These are phyloP conservation scores for Uncinocarpus reesii DNA, from an alignment of 2,329 filamentous ascomycete genomes.

Conservation along the genomic window DNA sequence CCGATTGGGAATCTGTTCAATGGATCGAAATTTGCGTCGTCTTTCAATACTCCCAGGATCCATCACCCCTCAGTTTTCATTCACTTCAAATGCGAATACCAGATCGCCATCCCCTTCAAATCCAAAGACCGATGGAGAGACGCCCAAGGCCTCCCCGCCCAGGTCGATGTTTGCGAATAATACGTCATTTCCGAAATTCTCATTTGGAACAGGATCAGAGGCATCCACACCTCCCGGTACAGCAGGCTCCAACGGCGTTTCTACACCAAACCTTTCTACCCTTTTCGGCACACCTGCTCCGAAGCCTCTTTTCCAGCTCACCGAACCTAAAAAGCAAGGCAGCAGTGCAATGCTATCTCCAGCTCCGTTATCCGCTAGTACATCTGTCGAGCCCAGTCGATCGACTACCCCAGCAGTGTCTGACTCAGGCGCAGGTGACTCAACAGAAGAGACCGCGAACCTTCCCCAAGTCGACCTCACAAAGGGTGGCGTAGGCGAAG, in stretches of 20 bases:
- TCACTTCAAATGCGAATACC: slow-evolving; percentile 15
- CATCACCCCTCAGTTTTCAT: slow-evolving; percentile 21
- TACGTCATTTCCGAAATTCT: slow-evolving; percentile 2
- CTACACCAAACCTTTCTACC: slow-evolving; percentile 8
- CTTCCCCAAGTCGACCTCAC: slow-evolving; percentile 63
- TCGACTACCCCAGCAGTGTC: slow-evolving; percentile 39
- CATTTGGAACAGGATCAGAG: slow-evolving; percentile 1
- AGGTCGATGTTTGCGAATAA: slow-evolving; percentile 2
- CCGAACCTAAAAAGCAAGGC: background rate
- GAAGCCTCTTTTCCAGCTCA: background rate
- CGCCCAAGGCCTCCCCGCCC: slow-evolving; percentile 7
- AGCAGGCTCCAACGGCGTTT: slow-evolving; percentile 2
- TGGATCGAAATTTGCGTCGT: slow-evolving; percentile 22
- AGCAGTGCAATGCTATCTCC: slow-evolving; percentile 4
- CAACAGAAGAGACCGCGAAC: slow-evolving; percentile 44
- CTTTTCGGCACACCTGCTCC: slow-evolving; percentile 9
- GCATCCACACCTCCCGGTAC: slow-evolving; percentile 7
- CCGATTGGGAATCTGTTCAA: slow-evolving; percentile 20
- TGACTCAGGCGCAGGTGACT: slow-evolving; percentile 33
- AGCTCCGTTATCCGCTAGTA: slow-evolving; percentile 22
- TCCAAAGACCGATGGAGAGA: slow-evolving; percentile 5
- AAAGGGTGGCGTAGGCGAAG: slow-evolving; percentile 56
- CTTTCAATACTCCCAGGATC: slow-evolving; percentile 21
- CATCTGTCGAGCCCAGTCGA: slow-evolving; percentile 34
- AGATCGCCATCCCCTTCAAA: slow-evolving; percentile 18